Evolutionary conservation across 75 land plant genomes (phyloP), one percentile per base, ranked within the genome.

Genomic region (Cryptomeria japonica): DNA sequence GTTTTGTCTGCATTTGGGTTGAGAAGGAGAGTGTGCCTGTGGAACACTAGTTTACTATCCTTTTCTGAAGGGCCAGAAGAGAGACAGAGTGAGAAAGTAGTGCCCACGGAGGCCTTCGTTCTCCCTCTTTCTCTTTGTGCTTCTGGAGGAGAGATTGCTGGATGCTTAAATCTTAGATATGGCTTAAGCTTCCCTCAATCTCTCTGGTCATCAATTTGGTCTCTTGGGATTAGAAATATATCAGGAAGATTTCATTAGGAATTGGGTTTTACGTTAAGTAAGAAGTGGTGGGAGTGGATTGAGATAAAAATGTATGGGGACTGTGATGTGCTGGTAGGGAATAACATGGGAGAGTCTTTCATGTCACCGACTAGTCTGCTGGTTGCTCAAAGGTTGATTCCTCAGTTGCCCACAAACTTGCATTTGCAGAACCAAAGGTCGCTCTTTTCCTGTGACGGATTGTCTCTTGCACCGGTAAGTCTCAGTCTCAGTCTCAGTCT

Each of bases 71-170:
- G 11, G 51, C 51, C 12, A 49, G 51, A 28, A 12, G 3, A 18
- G 84, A 82, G 82, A 79, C 46, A 39, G 82, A 22, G 82, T 79
- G 82, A 79, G 82, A 79, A 79, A 79, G 82, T 39, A 79, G 82
- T 25, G 82, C 82, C 82, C 41, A 1, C 12, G n/a, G 46, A 19
- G 82, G 82, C 82, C 82, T 39, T 79, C 49, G 32, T 82, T 82
- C 49, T 82, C 49, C 47, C 49, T 82, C 49, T 82, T 82, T 82
- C 49, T 82, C 49, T 46, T 42, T 22, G 19, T 25, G 3, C 51
- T 11, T 49, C 12, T 22, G 76, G 32, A 75, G 77, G 77, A 75
- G 77, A 44, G 46, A 44, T 44, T 82, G 32, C 82, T 79, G 12
- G 41, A 79, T 19, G 28, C 42, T 79, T 41, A 41, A 79, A 19